Percentiles rank a stretch among this genome's conserved stretches.
phyloP scores from a whole-genome alignment of 495 filamentous ascomycete species.

The Penicillium silybi region DNA sequence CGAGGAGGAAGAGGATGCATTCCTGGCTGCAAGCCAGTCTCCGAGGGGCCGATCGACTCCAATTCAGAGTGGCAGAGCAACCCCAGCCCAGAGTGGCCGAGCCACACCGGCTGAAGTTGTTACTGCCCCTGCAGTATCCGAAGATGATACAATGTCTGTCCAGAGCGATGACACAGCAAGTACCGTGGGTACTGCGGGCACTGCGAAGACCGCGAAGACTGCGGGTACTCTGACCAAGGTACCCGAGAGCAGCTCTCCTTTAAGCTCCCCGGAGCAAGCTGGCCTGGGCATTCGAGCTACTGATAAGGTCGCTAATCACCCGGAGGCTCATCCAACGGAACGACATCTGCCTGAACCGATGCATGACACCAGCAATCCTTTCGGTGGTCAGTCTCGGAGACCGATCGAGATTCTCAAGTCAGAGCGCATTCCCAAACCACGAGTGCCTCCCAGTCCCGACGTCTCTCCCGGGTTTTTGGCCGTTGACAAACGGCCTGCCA shows the following conservation, averaged over 20 bases:
- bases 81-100: not conserved
- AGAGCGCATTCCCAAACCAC: slow-evolving; percentile 20
- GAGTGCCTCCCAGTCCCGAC: slow-evolving; percentile 36
- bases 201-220: not conserved
- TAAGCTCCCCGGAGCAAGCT: slow-evolving; percentile 21
- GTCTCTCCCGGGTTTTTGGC: slow-evolving; percentile 41
- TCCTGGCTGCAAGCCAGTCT: slow-evolving; percentile 39
- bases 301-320: not conserved
- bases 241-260: slow-evolving; percentile 22
- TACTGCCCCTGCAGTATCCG: not conserved
- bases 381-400: slow-evolving; percentile 17
- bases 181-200: not conserved
- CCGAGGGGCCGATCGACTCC: slow-evolving; percentile 8
- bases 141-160: slow-evolving; percentile 7
- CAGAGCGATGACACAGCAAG: slow-evolving; percentile 28
- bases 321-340: not conserved
- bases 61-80: not conserved
- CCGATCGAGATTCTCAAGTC: slow-evolving; percentile 28
- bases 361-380: slow-evolving; percentile 20
- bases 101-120: not conserved
- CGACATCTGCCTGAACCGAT: slow-evolving; percentile 9
- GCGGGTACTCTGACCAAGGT: slow-evolving; percentile 37
- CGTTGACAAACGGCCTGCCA: slow-evolving; percentile 45
- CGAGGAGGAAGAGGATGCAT: slow-evolving; percentile 87
- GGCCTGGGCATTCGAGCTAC: slow-evolving; percentile 49